These are phyloP conservation scores for Pythium volutum DNA, from an alignment of 352 stramenopile species.

Conservation along the genomic window DNA sequence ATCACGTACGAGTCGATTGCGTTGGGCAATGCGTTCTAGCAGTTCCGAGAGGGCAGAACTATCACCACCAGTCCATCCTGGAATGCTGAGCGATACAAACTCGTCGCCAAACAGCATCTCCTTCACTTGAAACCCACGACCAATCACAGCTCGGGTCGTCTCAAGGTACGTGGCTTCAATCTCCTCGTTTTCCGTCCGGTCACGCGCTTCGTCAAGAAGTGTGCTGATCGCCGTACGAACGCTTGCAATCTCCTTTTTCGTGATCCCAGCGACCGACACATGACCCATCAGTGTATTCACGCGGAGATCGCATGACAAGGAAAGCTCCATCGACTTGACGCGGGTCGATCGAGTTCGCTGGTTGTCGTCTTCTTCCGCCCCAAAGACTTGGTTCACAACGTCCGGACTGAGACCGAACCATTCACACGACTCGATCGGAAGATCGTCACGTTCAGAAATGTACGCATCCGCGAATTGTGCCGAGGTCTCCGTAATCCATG, in stretches of 20 bases:
- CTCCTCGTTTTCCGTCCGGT: neutral
- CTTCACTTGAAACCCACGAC: conserved; percentile 3
- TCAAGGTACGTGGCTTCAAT: conserved; percentile 11
- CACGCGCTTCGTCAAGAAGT: neutral
- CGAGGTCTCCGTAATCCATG: neutral
- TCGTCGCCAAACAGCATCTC: conserved; percentile 14
- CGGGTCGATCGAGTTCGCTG: neutral
- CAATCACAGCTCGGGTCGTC: conserved; percentile 10
- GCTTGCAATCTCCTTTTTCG: neutral
- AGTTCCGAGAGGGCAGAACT: neutral
- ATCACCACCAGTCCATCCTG: neutral
- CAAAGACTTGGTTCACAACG: neutral
- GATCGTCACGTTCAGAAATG: neutral
- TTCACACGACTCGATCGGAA: neutral
- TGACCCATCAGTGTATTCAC: neutral
- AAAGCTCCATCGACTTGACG: neutral
- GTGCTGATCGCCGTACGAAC: neutral
- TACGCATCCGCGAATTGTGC: neutral
- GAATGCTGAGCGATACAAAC: neutral
- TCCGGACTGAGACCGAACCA: neutral
- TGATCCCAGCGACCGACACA: neutral
- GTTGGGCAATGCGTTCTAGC: neutral
- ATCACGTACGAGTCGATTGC: neutral
- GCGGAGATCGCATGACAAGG: neutral
- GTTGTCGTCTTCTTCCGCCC: neutral